phyloP scores from a whole-genome alignment of 768 basidiomycete species.

The Trametes cingulata region DNA sequence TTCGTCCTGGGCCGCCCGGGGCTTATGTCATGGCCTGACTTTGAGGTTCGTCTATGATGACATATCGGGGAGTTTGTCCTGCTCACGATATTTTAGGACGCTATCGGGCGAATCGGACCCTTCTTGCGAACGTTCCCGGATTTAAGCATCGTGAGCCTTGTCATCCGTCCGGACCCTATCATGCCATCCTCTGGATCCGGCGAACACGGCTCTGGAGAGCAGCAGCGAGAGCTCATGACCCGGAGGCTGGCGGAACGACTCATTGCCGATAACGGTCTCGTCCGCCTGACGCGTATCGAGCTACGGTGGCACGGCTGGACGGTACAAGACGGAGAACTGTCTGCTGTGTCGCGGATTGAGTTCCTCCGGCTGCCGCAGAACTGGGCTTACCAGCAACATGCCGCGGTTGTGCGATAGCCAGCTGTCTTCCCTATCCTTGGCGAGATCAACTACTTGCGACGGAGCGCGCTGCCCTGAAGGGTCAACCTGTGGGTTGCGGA shows the following conservation, averaged over 20 bases:
- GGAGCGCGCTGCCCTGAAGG: too few species aligned
- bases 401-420: background rate
- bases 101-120: constrained; percentile 19
- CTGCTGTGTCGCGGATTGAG: constrained; percentile 3
- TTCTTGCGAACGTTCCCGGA: constrained; percentile 8
- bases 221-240: constrained; percentile 13
- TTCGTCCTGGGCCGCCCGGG: constrained; percentile 5
- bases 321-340: constrained; percentile 7
- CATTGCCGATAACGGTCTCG: constrained; percentile 2
- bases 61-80: background rate
- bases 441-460: too few species aligned
- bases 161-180: constrained; percentile 25
- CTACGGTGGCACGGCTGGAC: constrained; percentile 28
- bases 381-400: constrained; percentile 17
- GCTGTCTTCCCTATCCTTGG: too few species aligned
- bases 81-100: constrained; percentile 10
- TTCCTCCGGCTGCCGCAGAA: constrained; percentile 15
- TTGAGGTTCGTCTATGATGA: constrained; percentile 11
- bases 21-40: constrained; percentile 16
- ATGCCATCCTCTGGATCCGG: background rate
- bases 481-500: too few species aligned
- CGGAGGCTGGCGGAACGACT: constrained; percentile 15
- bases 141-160: constrained; percentile 22
- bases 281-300: constrained; percentile 21
- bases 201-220: background rate